Evolutionary conservation across 148 eudicot species (phyloP), one percentile per base, ranked within the genome.

Genomic region (Rhododendron ferrugineum): DNA sequence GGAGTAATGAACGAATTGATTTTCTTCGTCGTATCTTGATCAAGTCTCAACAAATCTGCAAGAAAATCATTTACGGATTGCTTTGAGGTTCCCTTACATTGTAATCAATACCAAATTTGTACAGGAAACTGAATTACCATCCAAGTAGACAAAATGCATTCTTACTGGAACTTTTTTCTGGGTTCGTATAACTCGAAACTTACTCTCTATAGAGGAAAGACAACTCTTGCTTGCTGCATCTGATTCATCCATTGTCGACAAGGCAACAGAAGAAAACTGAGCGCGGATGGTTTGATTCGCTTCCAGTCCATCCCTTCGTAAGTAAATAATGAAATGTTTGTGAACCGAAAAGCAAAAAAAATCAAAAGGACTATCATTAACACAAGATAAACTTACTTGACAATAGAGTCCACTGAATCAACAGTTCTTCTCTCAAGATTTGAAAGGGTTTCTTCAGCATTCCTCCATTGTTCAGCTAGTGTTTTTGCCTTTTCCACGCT

Each of bases 201-300:
- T 56, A 86, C 88, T 56, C 47, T 82, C 76, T 58, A 82, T 76
- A 74, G 84, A 86, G 36, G 88, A 74, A 83, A 86, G 66, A 16
- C 70, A 76, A 58, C 40, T 74, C 5, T 64, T 82, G 49, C 62
- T 62, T 46, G 85, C 85, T 28, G 4, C 15, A 44, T 86, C 64
- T 46, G 81, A 80, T 75, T 82, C 85, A 72, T 86, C 82, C 10
- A 44, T 70, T 76, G 81, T 82, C 11, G 88, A 75, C 6, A 64
- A 82, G 40, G 88, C 88, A 76, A 82, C 23, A 11, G 88, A 82
- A 76, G 85, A 82, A 42, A 86, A 62, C 14, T 40, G 81, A 82
- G 82, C n/a, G 14, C 44, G 20, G 20, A 32, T 18, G 4, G 7
- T 20, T 60, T 50, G 84, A 78, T 82, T 86, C 34, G 13, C 42